Conservation (phyloP, 1,139 yeast genomes). For the Protomyces gravidus region DNA sequence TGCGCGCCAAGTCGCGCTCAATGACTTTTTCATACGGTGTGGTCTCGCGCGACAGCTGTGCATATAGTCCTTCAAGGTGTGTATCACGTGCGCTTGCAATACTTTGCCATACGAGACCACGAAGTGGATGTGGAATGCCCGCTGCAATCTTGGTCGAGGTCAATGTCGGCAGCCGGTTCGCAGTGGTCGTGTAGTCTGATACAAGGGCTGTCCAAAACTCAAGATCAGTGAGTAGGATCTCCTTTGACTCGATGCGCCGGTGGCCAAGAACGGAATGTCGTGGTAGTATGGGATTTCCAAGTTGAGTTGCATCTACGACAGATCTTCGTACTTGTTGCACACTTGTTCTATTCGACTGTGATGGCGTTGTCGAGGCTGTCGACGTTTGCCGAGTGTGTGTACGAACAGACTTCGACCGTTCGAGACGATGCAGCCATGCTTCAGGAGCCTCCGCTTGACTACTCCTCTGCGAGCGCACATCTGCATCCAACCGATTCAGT, state of each 20-base stretch:
- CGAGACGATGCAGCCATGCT: background rate
- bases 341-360: slow-evolving; percentile 8
- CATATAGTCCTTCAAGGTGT: slow-evolving; percentile 43
- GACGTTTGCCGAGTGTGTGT: background rate
- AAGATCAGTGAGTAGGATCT: slow-evolving; percentile 37
- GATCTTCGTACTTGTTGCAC: slow-evolving; percentile 20
- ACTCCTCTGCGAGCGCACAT: background rate
- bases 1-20: slow-evolving; percentile 57
- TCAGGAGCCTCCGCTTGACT: background rate
- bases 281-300: background rate
- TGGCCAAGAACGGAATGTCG: slow-evolving; percentile 15
- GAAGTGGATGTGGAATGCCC: slow-evolving; percentile 44
- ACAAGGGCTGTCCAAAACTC: slow-evolving; percentile 42
- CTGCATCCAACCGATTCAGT: background rate
- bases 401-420: background rate
- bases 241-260: slow-evolving; percentile 18
- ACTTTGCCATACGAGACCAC: slow-evolving; percentile 43
- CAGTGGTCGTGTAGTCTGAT: slow-evolving; percentile 40
- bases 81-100: slow-evolving; percentile 41
- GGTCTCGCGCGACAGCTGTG: slow-evolving; percentile 45
- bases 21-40: slow-evolving; percentile 53
- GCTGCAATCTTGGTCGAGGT: slow-evolving; percentile 38
- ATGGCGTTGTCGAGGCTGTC: background rate
- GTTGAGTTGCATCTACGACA: slow-evolving; percentile 18
- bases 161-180: slow-evolving; percentile 39